Evolutionary conservation across 2,329 filamentous ascomycete genomes (phyloP), one percentile per base, ranked within the genome.

Genomic region (Pyrenophora tritici-repentis): DNA sequence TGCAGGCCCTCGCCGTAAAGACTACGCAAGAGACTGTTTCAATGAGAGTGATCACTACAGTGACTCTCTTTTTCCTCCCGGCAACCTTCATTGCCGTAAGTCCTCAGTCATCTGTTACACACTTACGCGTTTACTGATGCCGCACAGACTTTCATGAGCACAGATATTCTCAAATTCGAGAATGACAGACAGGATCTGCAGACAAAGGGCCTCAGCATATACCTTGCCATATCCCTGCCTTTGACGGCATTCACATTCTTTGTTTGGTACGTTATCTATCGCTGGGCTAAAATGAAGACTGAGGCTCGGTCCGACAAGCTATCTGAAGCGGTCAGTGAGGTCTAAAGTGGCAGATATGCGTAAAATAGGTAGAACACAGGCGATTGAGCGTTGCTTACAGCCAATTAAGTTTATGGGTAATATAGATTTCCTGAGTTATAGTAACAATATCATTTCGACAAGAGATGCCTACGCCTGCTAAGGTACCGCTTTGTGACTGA

Each of bases 1-100:
- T 68, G 67, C 59, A 73, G 29, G 48, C 56, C 0, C 63, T 77
- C 35, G 72, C 75, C 1, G 42, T 61, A 20, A 71, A 73, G 50
- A 72, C 75, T 0, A 68, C 73, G 42, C 57, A 70, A 42, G 75
- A 77, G 56, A 76, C 76, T 0, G 68, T 76, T 0, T 74, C 73
- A 0, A 78, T 77, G 76, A 61, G 70, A 14, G 69, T 75, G 12
- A 77, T 77, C 42, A 77, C 75, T 0, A 56, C 73, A 0, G 75
- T 78, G 1, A 76, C 75, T 0, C 48, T 77, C 0, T 74, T 78
- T 47, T 78, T 76, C 46, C 59, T 78, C 1, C 75, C 75, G 2
- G 75, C 70, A 2, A 77, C 75, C 0, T 78, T 77, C 51, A 72
- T 77, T 6, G 74, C 73, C 7, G 75, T 77, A 66, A 59, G 72